Evolutionary conservation across 1,284 basidiomycete species (phyloP), one percentile per base, ranked within the genome.

Genomic region (Xanthoconium separans): DNA sequence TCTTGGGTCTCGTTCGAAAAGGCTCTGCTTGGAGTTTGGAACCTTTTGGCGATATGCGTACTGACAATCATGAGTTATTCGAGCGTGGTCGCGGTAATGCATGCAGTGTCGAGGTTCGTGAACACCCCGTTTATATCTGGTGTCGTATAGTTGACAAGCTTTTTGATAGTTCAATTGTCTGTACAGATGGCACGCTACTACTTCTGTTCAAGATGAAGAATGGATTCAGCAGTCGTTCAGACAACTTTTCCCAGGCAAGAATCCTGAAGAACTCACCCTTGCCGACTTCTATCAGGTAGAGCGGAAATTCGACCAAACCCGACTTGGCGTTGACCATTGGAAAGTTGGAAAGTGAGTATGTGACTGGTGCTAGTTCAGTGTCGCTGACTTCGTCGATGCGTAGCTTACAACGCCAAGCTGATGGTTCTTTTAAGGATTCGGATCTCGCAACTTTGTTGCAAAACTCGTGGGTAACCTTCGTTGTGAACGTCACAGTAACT

Each of bases 111-210:
- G 86, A 89, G 76, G 83, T 85, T 59, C n/a, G 74, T 62, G 34
- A 36, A 48, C 22, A 31, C 55, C 37, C 53, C 20, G 31, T 55
- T 39, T 54, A 46, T 44, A 13, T 46, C 15, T 42, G 50, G 33
- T 34, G n/a, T 6, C 5, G 55, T 55, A 44, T 36, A 33, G 27
- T 55, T 55, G 15, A 68, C 29, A 3, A 3, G 6, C 1, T 37
- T 37, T 18, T 46, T 4, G 6, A 31, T 53, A 90, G 85, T 92
- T 92, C 77, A 91, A 93, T 65, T 85, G 87, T 58, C 71, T 93
- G 50, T 93, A 92, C 70, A 81, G 88, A 18, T 91, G 89, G 90
- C 90, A 93, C 52, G 82, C 88, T 1, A 88, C 89, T 0, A 85
- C 85, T 0, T 89, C 85, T 37, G 63, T 68, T 20, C 76, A 79